These are phyloP conservation scores for Inga laurina DNA, from an alignment of 306 rosid genomes.

Conservation along the genomic window DNA sequence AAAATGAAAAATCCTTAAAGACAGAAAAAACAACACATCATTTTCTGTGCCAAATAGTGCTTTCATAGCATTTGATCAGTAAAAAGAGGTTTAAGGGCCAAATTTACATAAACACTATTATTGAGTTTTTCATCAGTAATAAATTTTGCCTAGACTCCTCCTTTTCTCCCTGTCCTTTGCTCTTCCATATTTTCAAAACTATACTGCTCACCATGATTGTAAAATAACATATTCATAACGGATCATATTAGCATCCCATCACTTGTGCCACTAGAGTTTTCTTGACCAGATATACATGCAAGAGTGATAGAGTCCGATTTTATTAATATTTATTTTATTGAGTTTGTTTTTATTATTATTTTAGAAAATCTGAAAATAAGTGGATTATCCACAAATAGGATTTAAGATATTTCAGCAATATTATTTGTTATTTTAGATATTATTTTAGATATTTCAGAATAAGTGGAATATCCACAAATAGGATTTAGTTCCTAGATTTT, in stretches of 20 bases:
- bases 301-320: too few relatives aligned
- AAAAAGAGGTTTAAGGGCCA: background rate
- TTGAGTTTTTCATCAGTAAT: background rate
- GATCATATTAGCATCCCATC: constrained; percentile 7
- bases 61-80: background rate
- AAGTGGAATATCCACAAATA: too few relatives aligned
- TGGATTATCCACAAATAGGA: too few relatives aligned
- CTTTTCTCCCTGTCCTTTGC: background rate
- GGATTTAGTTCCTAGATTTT: too few relatives aligned
- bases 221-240: constrained; percentile 7
- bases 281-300: background rate
- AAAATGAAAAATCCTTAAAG: background rate
- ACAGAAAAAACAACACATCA: background rate
- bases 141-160: background rate
- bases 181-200: background rate
- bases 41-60: background rate
- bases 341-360: too few relatives aligned
- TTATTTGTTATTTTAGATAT: too few relatives aligned
- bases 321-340: too few relatives aligned
- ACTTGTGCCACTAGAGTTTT: background rate
- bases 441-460: too few relatives aligned
- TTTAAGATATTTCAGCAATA: too few relatives aligned
- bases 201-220: constrained; percentile 14
- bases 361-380: too few relatives aligned
- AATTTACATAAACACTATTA: background rate